Evolutionary conservation across 2,329 filamentous ascomycete genomes (phyloP), one percentile per base, ranked within the genome.

Genomic region (Camillea tinctor): DNA sequence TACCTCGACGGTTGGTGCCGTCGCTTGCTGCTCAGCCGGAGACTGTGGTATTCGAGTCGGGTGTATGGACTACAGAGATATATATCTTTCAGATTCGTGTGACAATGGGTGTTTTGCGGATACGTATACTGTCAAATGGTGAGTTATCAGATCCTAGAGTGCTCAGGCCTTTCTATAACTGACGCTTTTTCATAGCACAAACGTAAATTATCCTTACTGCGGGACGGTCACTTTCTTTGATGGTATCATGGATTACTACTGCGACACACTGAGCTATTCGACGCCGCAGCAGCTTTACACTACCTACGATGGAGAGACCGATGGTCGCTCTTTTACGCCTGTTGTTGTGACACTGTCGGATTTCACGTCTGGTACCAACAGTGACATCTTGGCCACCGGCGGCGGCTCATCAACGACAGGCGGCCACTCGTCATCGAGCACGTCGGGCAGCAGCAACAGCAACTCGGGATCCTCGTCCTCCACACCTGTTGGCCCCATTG

Each of bases 81-180:
- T 77, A 26, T 73, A 63, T 36, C 66, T 68, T 2, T 72, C 71
- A 4, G 77, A 74, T 50, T 62, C 67, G 11, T 83, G 81, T 60
- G 72, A 78, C 57, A 64, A 73, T 53, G 73, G 71, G 11, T 83
- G 80, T 59, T 60, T 72, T 20, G 66, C 72, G 19, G 77, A 82
- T 57, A 70, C 69, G 1, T 73, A 69, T 40, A 81, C 76, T 11
- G 62, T 79, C 44, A 83, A 83, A 69, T 83, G 81, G 80, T 82
- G 71, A 60, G 72, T 11, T 23, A 15, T 20, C 17, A 48, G 9
- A 21, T 4, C 7, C 36, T 20, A 3, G 8, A 24, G 17, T 51
- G 17, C 17, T 21, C 30, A 17, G 11, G 30, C 15, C 8, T 21
- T 55, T 36, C 24, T 40, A 67, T 69, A 64, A 71, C 26, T 30